Evolutionary conservation across 768 basidiomycete genomes (phyloP), one percentile per base, ranked within the genome.

Genomic region (Inosperma sp.): DNA sequence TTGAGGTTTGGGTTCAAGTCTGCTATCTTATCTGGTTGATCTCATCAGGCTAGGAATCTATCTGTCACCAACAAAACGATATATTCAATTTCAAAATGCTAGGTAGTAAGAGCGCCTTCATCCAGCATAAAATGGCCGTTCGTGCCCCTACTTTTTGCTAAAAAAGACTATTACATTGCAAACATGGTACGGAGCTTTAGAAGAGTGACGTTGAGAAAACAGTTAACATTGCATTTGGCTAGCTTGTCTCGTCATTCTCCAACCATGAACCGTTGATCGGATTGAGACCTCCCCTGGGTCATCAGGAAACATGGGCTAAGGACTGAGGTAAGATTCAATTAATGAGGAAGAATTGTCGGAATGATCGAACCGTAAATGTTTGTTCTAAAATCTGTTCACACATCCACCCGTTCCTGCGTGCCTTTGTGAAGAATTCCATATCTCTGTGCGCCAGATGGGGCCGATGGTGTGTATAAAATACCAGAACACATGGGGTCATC

Each of bases 401-500:
- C 4, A 54, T 55, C 94, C 93, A 95, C 0, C 88, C 87, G 7
- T 68, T 64, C 29, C 64, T 65, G 27, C 69, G 61, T 3, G 88
- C 90, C 59, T 78, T 80, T 7, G 61, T 60, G 60, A 97, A 93
- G 65, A 95, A 96, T 2, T 77, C 76, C 72, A 93, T 80, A 60
- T 96, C 93, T 10, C 83, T 79, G 49, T 87, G 73, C 1, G 89
- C 89, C 7, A 92, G 75, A 52, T 86, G 86, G 0, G 93, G 93
- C 0, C 88, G 78, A 57, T 96, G 93, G 54, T 94, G 92, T 0
- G 86, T 85, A 65, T 88, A 93, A 67, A 96, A 95, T 1, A 93
- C 88, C 1, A 94, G 79, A 0, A 92, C 63, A 12, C 54, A 59
- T 1, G 67, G 66, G 9, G 54, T 53, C 6, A 61, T 56, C 50